Percentiles rank a stretch among this genome's conserved stretches.
phyloP scores from a whole-genome alignment of 2,329 filamentous ascomycete genomes.

The Diaporthe amygdali region DNA sequence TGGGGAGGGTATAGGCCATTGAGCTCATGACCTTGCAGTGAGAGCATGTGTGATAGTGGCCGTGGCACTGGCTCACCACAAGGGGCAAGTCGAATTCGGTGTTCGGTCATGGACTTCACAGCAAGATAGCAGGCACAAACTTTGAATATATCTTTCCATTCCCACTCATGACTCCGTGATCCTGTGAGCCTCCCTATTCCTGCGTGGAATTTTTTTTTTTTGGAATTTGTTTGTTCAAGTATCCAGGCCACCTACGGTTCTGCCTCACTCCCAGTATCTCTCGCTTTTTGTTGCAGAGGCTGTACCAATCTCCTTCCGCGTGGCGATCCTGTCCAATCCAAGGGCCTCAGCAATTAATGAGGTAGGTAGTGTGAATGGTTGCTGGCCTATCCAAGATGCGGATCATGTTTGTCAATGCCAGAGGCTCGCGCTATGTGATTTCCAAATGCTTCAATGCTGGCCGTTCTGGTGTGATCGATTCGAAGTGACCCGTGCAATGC shows the following conservation, averaged over 20 bases:
- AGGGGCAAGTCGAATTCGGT: background rate
- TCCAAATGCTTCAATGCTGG: constrained; percentile 11
- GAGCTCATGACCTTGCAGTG: background rate
- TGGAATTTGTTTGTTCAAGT: background rate
- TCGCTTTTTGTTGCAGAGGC: background rate
- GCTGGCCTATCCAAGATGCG: background rate
- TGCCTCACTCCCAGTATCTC: background rate
- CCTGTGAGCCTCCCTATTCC: background rate
- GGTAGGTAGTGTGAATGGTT: background rate
- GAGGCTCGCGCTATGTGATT: constrained; percentile 7
- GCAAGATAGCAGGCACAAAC: background rate
- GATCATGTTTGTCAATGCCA: background rate
- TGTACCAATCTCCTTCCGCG: background rate
- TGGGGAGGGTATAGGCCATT: background rate
- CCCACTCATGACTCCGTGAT: constrained; percentile 8
- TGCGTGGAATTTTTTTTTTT: constrained; percentile 9
- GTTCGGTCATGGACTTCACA: background rate
- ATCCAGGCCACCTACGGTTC: background rate
- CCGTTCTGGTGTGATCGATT: background rate
- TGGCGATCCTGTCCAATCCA: background rate
- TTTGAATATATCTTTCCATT: constrained; percentile 3
- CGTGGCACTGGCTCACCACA: background rate
- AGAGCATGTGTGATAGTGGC: background rate
- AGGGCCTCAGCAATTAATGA: background rate
- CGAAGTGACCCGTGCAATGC: background rate